These are phyloP conservation scores for Phytophthora nicotianae DNA, from an alignment of 352 stramenopile genomes.

Conservation along the genomic window DNA sequence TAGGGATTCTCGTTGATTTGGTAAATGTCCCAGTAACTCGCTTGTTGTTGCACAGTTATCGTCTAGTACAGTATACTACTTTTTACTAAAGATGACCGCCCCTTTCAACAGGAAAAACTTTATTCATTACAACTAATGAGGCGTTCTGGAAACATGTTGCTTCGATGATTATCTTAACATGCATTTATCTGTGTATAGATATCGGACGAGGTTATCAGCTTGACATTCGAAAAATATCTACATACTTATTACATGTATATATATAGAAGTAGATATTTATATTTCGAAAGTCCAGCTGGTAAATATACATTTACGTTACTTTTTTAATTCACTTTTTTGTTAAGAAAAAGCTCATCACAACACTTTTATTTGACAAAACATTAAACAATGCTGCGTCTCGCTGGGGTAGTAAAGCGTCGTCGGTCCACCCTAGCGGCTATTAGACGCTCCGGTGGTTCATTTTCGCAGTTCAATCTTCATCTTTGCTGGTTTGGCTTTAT, in stretches of 20 bases:
- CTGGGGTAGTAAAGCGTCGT: neutral
- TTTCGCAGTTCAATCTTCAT: conserved; percentile 5
- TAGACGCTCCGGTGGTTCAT: conserved; percentile 1
- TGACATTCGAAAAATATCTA: too few species aligned
- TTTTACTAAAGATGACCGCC: neutral
- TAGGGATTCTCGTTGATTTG: conserved; percentile 24
- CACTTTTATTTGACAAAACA: neutral
- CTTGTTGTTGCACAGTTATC: too few species aligned
- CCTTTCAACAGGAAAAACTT: neutral
- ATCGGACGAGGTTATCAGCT: too few species aligned
- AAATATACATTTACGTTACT: neutral
- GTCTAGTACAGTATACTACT: neutral
- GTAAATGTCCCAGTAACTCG: too few species aligned
- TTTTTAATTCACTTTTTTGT: too few species aligned
- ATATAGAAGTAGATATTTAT: too few species aligned
- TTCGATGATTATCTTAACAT: too few species aligned
- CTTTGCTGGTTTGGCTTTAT: conserved; percentile 20
- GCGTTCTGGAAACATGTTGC: too few species aligned
- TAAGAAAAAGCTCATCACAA: neutral
- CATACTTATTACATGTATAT: too few species aligned
- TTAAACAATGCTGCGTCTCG: neutral
- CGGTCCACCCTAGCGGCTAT: neutral
- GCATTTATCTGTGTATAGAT: too few species aligned
- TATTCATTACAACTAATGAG: neutral
- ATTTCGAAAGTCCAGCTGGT: too few species aligned